These are phyloP conservation scores for Candida sanyaensis DNA, from an alignment of 1,139 yeast genomes.

Conservation along the genomic window DNA sequence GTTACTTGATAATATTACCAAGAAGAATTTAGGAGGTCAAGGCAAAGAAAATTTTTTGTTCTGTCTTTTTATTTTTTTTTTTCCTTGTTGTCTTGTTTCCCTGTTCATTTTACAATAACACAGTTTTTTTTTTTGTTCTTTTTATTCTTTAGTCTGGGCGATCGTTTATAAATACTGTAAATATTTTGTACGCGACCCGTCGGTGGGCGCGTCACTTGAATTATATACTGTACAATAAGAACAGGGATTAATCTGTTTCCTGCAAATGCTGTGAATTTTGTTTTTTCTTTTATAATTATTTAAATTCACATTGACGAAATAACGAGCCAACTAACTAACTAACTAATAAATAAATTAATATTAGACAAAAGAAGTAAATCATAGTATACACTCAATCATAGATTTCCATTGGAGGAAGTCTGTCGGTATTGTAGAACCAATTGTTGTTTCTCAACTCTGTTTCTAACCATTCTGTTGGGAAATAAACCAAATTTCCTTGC, in stretches of 20 bases:
- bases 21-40: not conserved
- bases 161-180: too few relatives aligned
- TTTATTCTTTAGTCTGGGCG: too few relatives aligned
- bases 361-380: not conserved
- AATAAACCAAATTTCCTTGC: constrained; percentile 87
- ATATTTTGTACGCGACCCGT: too few relatives aligned
- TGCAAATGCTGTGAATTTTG: too few relatives aligned
- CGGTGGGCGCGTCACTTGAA: too few relatives aligned
- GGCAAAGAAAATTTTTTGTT: not conserved
- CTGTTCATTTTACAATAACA: not conserved
- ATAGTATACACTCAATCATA: constrained; percentile 54
- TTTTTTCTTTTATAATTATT: too few relatives aligned
- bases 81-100: not conserved
- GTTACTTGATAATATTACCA: too few relatives aligned
- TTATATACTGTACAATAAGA: too few relatives aligned
- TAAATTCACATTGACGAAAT: too few relatives aligned
- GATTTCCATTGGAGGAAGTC: constrained; percentile 93
- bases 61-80: not conserved
- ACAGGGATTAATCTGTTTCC: too few relatives aligned
- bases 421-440: constrained; percentile 94
- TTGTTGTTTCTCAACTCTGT: constrained; percentile 86
- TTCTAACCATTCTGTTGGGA: constrained; percentile 90
- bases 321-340: not conserved
- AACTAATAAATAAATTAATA: not conserved
- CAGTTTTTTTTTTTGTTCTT: too few relatives aligned